A percentile compares a stretch with the other conserved stretches of the same genome.
These are phyloP conservation scores for Iberis amara DNA, from an alignment of 441 rosid species.

Conservation along the genomic window DNA sequence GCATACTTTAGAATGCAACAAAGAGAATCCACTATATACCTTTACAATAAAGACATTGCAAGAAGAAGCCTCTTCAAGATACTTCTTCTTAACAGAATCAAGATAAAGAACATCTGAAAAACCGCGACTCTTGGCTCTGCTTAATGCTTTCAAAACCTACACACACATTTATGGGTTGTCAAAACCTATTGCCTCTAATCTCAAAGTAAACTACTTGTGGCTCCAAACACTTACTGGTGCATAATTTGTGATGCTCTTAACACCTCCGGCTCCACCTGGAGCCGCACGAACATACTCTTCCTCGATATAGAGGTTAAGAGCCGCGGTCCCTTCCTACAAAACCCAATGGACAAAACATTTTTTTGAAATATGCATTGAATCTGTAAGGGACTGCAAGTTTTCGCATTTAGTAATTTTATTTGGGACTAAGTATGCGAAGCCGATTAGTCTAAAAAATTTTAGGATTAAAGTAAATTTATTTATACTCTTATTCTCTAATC, in stretches of 20 bases:
- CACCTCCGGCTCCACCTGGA: conserved; percentile 84
- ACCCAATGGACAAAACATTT: conserved; percentile 1
- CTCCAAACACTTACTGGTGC: conserved; percentile 49
- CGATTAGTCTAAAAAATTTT: too few relatives aligned
- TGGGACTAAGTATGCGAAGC: too few relatives aligned
- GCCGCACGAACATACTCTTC: conserved; percentile 67
- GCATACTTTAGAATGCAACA: not conserved
- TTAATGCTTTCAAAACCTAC: conserved; percentile 61
- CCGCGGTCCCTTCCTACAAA: conserved; percentile 44
- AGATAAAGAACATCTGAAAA: conserved; percentile 83
- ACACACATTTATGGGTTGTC: not conserved
- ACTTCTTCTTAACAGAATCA: conserved; percentile 52
- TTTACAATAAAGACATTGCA: conserved; percentile 73
- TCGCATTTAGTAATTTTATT: too few relatives aligned
- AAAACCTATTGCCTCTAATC: conserved; percentile 12
- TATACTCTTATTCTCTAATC: too few relatives aligned
- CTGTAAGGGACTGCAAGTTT: too few relatives aligned
- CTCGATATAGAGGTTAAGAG: conserved; percentile 58
- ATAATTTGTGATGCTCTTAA: conserved; percentile 68
- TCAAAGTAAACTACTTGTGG: conserved; percentile 1
- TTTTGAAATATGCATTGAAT: too few relatives aligned
- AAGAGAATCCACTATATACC: conserved; percentile 35
- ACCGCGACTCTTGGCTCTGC: conserved; percentile 65
- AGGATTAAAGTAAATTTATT: too few relatives aligned
- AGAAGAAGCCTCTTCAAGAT: conserved; percentile 82